Percentiles rank a stretch among this genome's conserved stretches.
phyloP scores from a whole-genome alignment of 768 basidiomycete species.

The Pleurotus giganteus region DNA sequence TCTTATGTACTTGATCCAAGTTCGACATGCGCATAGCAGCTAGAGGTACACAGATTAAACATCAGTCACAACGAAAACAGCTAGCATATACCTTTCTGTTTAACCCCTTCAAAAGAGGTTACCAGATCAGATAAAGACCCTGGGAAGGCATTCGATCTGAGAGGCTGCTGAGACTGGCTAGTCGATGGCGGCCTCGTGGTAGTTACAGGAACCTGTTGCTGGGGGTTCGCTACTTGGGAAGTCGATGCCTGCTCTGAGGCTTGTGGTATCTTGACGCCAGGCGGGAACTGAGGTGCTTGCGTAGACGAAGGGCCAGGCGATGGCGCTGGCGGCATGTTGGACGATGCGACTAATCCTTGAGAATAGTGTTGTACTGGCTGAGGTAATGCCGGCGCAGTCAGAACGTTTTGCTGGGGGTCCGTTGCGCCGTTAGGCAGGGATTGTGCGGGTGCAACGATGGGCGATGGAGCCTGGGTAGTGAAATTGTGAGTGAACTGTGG shows the following conservation, averaged over 20 bases:
- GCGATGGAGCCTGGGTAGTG: background rate
- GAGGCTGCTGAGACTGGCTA: slow-evolving; percentile 35
- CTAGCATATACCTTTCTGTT: slow-evolving; percentile 77
- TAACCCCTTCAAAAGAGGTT: slow-evolving; percentile 91
- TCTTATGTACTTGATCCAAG: slow-evolving; percentile 86
- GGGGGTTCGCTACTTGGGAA: slow-evolving; percentile 25
- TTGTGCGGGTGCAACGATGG: slow-evolving; percentile 29
- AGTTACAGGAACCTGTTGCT: slow-evolving; percentile 30
- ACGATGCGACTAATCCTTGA: slow-evolving; percentile 10
- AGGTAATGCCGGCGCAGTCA: slow-evolving; percentile 40
- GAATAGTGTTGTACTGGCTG: slow-evolving; percentile 43
- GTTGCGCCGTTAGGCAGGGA: slow-evolving; percentile 39
- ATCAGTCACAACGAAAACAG: background rate
- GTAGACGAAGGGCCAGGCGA: slow-evolving; percentile 22
- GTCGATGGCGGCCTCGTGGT: slow-evolving; percentile 56
- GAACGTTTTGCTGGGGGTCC: slow-evolving; percentile 15
- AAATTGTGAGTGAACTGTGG: background rate
- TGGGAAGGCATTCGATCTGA: slow-evolving; percentile 56
- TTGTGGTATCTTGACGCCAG: slow-evolving; percentile 60
- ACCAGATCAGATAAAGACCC: slow-evolving; percentile 90
- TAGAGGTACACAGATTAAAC: slow-evolving; percentile 19
- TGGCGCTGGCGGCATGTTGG: slow-evolving; percentile 12
- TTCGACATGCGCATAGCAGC: slow-evolving; percentile 85
- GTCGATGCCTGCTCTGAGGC: slow-evolving; percentile 12
- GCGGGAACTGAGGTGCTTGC: slow-evolving; percentile 49